A percentile compares a stretch with the other conserved stretches of the same genome.
These are phyloP conservation scores for Phytophthora colocasiae DNA, from an alignment of 352 stramenopile species.

Conservation along the genomic window DNA sequence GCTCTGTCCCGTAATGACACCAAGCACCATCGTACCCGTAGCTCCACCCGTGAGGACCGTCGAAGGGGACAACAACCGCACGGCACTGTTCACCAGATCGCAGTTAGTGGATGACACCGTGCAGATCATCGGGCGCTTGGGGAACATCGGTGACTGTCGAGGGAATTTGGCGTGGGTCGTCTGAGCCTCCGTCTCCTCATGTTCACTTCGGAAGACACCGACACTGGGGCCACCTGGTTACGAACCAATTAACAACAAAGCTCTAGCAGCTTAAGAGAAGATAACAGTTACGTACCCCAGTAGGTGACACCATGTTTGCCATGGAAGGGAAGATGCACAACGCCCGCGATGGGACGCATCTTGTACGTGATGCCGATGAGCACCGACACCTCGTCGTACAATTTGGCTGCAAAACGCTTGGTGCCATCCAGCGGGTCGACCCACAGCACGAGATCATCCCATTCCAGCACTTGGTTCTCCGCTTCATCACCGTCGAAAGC, in stretches of 20 bases:
- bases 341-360: conserved; percentile 64
- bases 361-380: conserved; percentile 78
- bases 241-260: conserved; percentile 10
- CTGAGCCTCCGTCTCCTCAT: conserved; percentile 32
- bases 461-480: conserved; percentile 42
- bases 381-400: conserved; percentile 82
- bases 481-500: conserved; percentile 20
- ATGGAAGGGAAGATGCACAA: conserved; percentile 79
- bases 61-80: conserved; percentile 44
- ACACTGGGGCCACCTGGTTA: conserved; percentile 55
- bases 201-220: conserved; percentile 57
- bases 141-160: conserved; percentile 35
- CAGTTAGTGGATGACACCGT: conserved; percentile 70
- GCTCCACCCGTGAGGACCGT: conserved; percentile 59
- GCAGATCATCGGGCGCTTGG: conserved; percentile 49
- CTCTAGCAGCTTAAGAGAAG: not conserved
- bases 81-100: conserved; percentile 50
- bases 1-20: conserved; percentile 63
- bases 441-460: conserved; percentile 71
- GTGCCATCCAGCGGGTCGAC: conserved; percentile 83
- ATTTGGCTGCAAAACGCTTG: conserved; percentile 77
- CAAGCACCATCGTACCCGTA: conserved; percentile 78
- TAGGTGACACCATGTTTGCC: conserved; percentile 60
- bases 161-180: conserved; percentile 39
- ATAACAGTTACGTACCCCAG: conserved; percentile 51